These are phyloP conservation scores for Chrysosporium keratinophilum DNA, from an alignment of 2,329 filamentous ascomycete species.

Conservation along the genomic window DNA sequence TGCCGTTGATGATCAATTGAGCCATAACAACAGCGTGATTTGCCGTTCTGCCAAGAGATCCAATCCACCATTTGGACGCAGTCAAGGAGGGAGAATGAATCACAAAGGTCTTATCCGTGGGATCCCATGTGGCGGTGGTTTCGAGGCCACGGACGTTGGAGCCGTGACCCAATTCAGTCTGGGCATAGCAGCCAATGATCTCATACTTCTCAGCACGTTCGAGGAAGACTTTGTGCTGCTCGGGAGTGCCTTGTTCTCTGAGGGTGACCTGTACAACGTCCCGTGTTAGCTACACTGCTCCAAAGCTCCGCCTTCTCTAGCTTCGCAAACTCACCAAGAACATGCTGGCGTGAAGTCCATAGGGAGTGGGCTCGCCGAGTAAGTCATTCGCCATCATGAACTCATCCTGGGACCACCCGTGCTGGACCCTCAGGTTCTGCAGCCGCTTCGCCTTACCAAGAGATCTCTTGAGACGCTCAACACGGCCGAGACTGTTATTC, in stretches of 20 bases:
- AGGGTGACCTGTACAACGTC: conserved; percentile 47
- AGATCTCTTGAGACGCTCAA: conserved; percentile 58
- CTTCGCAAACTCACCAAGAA: conserved; percentile 45
- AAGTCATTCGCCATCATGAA: conserved; percentile 55
- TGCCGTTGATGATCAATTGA: conserved; percentile 59
- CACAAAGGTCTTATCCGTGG: conserved; percentile 61
- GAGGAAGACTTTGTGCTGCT: conserved; percentile 64
- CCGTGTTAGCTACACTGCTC: background rate
- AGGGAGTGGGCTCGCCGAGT: conserved; percentile 62
- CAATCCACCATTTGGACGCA: conserved; percentile 77
- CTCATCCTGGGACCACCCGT: conserved; percentile 59
- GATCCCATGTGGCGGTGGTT: conserved; percentile 64
- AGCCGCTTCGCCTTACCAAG: conserved; percentile 61
- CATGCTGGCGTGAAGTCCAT: conserved; percentile 62
- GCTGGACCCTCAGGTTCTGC: conserved; percentile 53
- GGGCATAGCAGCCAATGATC: conserved; percentile 68
- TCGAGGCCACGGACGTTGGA: conserved; percentile 65
- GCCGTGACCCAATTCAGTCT: conserved; percentile 70
- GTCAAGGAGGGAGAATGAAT: conserved; percentile 65
- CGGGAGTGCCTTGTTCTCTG: conserved; percentile 58
- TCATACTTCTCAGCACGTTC: conserved; percentile 59
- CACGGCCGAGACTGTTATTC: conserved; percentile 63
- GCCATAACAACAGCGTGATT: conserved; percentile 73
- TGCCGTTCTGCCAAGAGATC: conserved; percentile 62
- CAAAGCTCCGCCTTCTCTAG: background rate